Evolutionary conservation across 371 early-diverging fungal genomes (phyloP).

Genomic region (Mucor piriformis): DNA sequence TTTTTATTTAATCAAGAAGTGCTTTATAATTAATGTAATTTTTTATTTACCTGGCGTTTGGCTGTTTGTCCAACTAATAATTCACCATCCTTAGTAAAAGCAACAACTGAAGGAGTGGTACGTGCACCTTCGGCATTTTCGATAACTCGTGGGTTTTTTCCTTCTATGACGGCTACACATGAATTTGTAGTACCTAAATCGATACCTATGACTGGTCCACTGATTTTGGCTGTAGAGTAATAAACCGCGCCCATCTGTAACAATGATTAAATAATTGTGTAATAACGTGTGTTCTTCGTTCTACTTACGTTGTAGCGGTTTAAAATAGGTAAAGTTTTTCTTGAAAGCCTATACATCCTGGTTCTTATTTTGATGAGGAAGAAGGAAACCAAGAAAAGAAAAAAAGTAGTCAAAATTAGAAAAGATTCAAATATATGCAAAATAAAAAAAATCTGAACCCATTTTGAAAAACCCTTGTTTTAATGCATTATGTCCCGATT

Average conservation of each 20-base stretch:
- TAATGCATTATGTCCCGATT: background rate
- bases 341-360: background rate
- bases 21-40: background rate
- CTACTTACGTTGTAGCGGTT: background rate
- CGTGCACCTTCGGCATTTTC: conserved; percentile 96
- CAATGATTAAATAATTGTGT: background rate
- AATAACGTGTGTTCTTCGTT: background rate
- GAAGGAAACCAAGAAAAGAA: background rate
- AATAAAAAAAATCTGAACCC: background rate
- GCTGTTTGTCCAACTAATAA: conserved; percentile 96
- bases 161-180: conserved; percentile 98
- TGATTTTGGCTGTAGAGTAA: conserved; percentile 9
- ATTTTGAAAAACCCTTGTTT: background rate
- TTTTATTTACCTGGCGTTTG: conserved; percentile 79
- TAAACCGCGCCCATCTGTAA: background rate
- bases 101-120: conserved; percentile 98
- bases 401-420: background rate
- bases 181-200: conserved; percentile 99
- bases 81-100: conserved; percentile 91
- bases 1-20: background rate
- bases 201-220: conserved; percentile 95
- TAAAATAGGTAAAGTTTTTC: background rate
- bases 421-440: background rate
- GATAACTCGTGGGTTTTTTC: conserved; percentile 95
- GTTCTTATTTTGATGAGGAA: background rate